Base-by-base conservation (phyloP, 1,284 basidiomycete species). In the Earliella scabrosa region DNA sequence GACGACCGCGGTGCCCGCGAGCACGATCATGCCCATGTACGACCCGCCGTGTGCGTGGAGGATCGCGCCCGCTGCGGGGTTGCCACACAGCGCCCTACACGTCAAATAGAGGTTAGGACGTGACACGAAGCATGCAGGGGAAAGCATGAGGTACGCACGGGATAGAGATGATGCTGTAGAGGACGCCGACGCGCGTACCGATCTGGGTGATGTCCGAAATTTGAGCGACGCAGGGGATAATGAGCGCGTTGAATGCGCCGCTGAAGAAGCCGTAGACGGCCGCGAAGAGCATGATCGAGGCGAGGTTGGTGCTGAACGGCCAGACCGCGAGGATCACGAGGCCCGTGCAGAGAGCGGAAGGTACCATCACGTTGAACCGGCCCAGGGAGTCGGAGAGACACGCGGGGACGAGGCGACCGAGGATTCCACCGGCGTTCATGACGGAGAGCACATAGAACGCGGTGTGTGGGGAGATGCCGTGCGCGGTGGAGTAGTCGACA, bases 321-420 rank as follows among this genome's bases (percentile, higher is more conserved):
- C 87, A 90, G 36, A 87, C 67, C 9, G 76, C 72, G 47, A 88
- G 72, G 58, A 79, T 82, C 10, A 76, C 72, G n/a, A 87, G 65
- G 0, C 87, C 87, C 2, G 82, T 75, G 45, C 87, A 68, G 65
- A 88, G 78, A 2, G 84, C 81, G 20, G 81, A 77, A 0, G 86
- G 86, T 0, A 76, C 73, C 50, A 90, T 77, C 47, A 87, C 71
- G 66, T 87, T 87, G 71, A 66, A 76, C 39, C 67, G 62, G 11
- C 88, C 88, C 54, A 87, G 65, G 50, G 70, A 66, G 71, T 90
- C 88, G 56, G 87, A 85, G 21, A 88, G 65, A 60, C 79, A 78
- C 0, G 85, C 79, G 8, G 87, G 88, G 2, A 77, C 75, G 44
- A 88, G 71, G 14, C 87, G 84, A 13, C 87, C 87, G 41, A 67